A percentile compares a stretch with the other conserved stretches of the same genome.
phyloP scores from a whole-genome alignment of 176 grass and related monocot genomes.

The Eremochloa ophiuroides region DNA sequence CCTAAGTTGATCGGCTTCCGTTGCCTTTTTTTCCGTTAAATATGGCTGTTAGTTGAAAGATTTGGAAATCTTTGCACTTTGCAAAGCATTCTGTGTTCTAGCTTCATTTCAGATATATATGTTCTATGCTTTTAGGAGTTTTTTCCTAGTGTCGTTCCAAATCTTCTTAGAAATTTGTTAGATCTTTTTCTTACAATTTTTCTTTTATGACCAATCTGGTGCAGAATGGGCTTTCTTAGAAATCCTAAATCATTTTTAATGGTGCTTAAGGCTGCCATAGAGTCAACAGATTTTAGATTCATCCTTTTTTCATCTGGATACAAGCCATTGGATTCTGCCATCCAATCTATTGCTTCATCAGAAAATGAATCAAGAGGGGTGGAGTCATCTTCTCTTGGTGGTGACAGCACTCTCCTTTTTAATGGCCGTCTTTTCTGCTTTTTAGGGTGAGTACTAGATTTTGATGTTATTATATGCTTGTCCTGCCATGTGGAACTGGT shows the following conservation, averaged over 20 bases:
- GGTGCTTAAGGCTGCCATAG: conserved; percentile 66
- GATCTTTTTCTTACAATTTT: not conserved
- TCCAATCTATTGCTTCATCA: conserved; percentile 47
- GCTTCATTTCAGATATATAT: not conserved
- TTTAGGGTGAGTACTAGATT: conserved; percentile 56
- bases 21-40: not conserved
- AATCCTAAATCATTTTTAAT: conserved; percentile 75
- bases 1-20: not conserved
- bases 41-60: not conserved
- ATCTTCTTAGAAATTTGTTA: not conserved
- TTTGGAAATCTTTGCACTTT: not conserved
- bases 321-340: conserved; percentile 70
- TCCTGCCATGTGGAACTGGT: not conserved
- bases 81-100: not conserved
- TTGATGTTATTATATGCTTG: not conserved
- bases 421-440: conserved; percentile 67
- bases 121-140: not conserved
- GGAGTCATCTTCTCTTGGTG: not conserved
- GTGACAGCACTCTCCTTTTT: conserved; percentile 59
- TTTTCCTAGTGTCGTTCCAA: not conserved
- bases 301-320: conserved; percentile 81
- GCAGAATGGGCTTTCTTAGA: conserved; percentile 94
- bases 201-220: conserved; percentile 18
- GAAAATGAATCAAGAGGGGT: conserved; percentile 16
- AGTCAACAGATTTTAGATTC: conserved; percentile 52